Evolutionary conservation across 2,329 filamentous ascomycete species (phyloP).

Genomic region (Pseudogymnoascus destructans): DNA sequence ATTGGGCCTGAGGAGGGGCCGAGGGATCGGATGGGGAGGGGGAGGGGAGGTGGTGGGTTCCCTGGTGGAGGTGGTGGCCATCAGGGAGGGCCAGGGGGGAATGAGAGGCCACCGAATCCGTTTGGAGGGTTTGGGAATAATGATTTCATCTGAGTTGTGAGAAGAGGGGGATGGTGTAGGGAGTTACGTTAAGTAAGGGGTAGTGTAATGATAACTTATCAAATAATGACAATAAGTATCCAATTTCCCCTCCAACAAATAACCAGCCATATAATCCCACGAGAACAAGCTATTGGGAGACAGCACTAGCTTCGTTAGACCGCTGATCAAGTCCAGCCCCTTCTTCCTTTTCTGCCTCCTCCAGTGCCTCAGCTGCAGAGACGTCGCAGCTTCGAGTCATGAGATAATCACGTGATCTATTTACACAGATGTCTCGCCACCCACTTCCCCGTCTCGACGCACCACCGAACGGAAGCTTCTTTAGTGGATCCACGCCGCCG

Average conservation of each 20-base stretch:
- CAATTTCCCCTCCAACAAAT: neutral
- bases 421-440: neutral
- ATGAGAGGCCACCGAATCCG: constrained; percentile 19
- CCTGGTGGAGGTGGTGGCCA: constrained; percentile 35
- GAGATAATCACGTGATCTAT: neutral
- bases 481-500: constrained; percentile 5
- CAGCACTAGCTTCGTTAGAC: too few relatives aligned
- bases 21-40: constrained; percentile 28
- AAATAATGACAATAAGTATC: neutral
- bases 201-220: neutral
- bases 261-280: too few relatives aligned
- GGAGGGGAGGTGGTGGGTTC: constrained; percentile 30
- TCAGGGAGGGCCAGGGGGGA: constrained; percentile 41
- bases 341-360: too few relatives aligned
- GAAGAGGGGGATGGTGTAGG: neutral
- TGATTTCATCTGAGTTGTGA: neutral
- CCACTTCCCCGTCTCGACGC: neutral
- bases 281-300: too few relatives aligned
- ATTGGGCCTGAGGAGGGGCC: constrained; percentile 55
- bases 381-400: too few relatives aligned
- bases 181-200: neutral
- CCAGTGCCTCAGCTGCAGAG: too few relatives aligned
- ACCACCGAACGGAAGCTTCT: neutral
- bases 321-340: too few relatives aligned
- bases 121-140: neutral